Percentiles rank a stretch among this genome's conserved stretches.
Evolutionary conservation across 1,284 basidiomycete species (phyloP).

Genomic region (Cutaneotrichosporon cyanovorans): DNA sequence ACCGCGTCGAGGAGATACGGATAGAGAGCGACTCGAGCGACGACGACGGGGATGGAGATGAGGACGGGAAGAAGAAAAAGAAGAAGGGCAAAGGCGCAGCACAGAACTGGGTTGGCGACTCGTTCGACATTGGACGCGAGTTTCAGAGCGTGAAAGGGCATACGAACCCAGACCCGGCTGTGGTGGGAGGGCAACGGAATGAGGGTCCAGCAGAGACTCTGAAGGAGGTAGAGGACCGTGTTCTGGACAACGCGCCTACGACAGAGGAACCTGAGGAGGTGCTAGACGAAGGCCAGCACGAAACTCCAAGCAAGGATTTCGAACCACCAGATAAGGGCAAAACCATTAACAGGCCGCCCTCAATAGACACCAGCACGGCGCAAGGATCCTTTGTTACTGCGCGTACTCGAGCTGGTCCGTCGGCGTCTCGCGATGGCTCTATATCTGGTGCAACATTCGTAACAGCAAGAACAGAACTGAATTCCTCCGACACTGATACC

Average conservation of each 20-base stretch:
- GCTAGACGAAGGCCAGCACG: no score
- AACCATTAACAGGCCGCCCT: no score
- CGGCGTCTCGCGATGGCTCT: background rate
- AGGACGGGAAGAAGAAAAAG: conserved; percentile 6
- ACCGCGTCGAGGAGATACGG: no score
- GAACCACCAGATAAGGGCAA: no score
- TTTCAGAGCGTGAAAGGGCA: conserved; percentile 13
- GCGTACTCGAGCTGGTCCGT: background rate
- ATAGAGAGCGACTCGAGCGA: background rate
- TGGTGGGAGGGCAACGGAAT: background rate
- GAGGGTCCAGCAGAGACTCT: no score
- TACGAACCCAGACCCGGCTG: background rate
- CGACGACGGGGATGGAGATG: background rate
- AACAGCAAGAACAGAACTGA: conserved; percentile 26
- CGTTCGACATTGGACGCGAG: conserved; percentile 41
- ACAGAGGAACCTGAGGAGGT: no score
- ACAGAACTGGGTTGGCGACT: conserved; percentile 38
- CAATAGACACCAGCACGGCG: background rate
- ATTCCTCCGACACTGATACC: background rate
- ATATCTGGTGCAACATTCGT: conserved; percentile 32
- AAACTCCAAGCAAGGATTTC: no score
- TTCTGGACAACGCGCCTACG: no score
- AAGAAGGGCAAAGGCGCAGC: conserved; percentile 14
- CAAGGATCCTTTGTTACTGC: background rate
- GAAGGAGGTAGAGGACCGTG: no score